Evolutionary conservation across 495 filamentous ascomycete species (phyloP).

Genomic region (Parathielavia hyrcaniae): DNA sequence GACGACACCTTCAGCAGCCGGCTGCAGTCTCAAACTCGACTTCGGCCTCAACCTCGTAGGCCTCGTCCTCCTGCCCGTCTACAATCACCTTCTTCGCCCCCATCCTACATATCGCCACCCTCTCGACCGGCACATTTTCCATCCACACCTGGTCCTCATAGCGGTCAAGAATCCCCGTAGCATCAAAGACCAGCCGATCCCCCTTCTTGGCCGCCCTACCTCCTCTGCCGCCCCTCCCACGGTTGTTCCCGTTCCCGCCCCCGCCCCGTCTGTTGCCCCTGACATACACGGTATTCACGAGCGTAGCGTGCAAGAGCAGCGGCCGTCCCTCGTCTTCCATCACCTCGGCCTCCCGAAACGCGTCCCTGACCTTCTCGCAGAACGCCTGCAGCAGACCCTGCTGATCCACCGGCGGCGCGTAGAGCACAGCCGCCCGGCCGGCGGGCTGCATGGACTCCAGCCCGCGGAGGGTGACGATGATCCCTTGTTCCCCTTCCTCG

Average conservation of each 20-base stretch:
- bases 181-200: conserved; percentile 48
- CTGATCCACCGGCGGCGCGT: conserved; percentile 48
- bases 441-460: conserved; percentile 45
- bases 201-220: conserved; percentile 33
- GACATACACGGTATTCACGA: conserved; percentile 83
- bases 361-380: conserved; percentile 52
- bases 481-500: background rate
- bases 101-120: conserved; percentile 69
- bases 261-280: conserved; percentile 33
- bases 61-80: conserved; percentile 39
- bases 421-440: conserved; percentile 38
- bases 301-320: conserved; percentile 76
- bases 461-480: conserved; percentile 43
- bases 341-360: conserved; percentile 58
- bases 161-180: conserved; percentile 43
- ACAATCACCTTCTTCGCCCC: conserved; percentile 57
- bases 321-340: conserved; percentile 55
- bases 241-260: conserved; percentile 12
- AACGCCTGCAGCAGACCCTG: conserved; percentile 54
- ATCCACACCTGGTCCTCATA: conserved; percentile 58
- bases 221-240: conserved; percentile 27
- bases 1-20: too few species aligned
- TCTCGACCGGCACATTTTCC: conserved; percentile 53
- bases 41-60: conserved; percentile 49
- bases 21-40: conserved; percentile 31